Percentiles rank a stretch among this genome's conserved stretches.
These are phyloP conservation scores for Volutella citrinella DNA, from an alignment of 2,329 filamentous ascomycete genomes.

Conservation along the genomic window DNA sequence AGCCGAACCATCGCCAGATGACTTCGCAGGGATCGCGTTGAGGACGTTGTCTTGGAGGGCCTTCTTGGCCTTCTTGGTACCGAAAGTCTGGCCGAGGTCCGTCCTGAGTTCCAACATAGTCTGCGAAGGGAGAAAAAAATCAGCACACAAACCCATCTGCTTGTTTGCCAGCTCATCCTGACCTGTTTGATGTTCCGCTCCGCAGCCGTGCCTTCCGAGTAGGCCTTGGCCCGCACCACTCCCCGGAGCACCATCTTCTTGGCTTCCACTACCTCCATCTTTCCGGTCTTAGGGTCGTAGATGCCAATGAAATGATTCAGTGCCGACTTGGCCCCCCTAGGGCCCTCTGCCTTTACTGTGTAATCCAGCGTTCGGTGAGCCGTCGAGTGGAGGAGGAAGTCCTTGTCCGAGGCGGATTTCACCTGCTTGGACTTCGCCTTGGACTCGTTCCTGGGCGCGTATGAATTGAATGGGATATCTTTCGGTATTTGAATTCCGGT, in stretches of 20 bases:
- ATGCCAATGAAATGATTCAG: slow-evolving; percentile 64
- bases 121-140: too few relatives aligned
- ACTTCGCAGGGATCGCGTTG: slow-evolving; percentile 62
- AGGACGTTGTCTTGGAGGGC: slow-evolving; percentile 65
- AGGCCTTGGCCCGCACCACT: slow-evolving; percentile 53
- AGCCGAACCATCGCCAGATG: slow-evolving; percentile 32
- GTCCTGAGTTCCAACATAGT: slow-evolving; percentile 60
- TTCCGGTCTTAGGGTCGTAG: slow-evolving; percentile 58
- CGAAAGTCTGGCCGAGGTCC: slow-evolving; percentile 73
- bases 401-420: slow-evolving; percentile 39
- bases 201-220: slow-evolving; percentile 44
- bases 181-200: slow-evolving; percentile 29
- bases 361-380: slow-evolving; percentile 58
- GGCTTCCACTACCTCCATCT: slow-evolving; percentile 59
- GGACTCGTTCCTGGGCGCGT: slow-evolving; percentile 37
- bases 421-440: slow-evolving; percentile 35
- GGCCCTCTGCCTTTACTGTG: slow-evolving; percentile 49
- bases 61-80: slow-evolving; percentile 83
- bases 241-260: slow-evolving; percentile 63
- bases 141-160: too few relatives aligned
- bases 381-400: slow-evolving; percentile 57
- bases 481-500: slow-evolving; percentile 35
- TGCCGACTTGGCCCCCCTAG: slow-evolving; percentile 30
- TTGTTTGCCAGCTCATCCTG: too few relatives aligned
- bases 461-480: slow-evolving; percentile 45